Percentiles rank a stretch among this genome's conserved stretches.
Conservation (phyloP, 2,329 filamentous ascomycete genomes). For the Colletotrichum navitas region DNA sequence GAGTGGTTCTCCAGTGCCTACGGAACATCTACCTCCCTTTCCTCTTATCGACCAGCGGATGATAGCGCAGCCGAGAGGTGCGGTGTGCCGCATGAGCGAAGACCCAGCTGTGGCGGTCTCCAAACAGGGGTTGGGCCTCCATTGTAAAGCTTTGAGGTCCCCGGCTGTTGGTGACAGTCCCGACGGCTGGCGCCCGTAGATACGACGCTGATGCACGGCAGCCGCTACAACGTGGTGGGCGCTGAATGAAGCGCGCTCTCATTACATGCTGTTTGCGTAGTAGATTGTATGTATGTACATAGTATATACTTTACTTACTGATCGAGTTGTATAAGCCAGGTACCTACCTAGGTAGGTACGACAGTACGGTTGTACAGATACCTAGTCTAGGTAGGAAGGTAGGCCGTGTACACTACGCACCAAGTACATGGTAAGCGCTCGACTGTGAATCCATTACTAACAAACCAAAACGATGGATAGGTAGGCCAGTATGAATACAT, state of each 20-base stretch:
- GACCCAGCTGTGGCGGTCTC: constrained; percentile 28
- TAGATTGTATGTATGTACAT: no score
- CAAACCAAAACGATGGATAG: background rate
- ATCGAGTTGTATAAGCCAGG: no score
- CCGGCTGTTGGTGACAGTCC: constrained; percentile 1
- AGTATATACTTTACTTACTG: no score
- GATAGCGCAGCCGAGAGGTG: constrained; percentile 35
- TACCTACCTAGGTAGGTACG: no score
- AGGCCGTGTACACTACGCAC: no score
- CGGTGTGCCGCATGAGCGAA: constrained; percentile 31
- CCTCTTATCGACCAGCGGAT: constrained; percentile 25
- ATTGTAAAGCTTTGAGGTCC: background rate
- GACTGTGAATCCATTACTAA: background rate
- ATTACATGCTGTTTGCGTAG: background rate
- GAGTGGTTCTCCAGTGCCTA: constrained; percentile 1
- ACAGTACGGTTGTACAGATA: no score
- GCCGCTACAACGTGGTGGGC: background rate
- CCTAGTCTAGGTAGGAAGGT: no score
- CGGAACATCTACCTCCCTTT: background rate
- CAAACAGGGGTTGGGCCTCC: constrained; percentile 32
- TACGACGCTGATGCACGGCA: background rate
- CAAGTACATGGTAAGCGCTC: no score
- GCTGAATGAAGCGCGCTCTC: constrained; percentile 3
- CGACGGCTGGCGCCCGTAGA: background rate
- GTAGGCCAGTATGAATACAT: background rate